Base-by-base conservation (phyloP, 768 basidiomycete genomes). In the Mycena haematopus region DNA sequence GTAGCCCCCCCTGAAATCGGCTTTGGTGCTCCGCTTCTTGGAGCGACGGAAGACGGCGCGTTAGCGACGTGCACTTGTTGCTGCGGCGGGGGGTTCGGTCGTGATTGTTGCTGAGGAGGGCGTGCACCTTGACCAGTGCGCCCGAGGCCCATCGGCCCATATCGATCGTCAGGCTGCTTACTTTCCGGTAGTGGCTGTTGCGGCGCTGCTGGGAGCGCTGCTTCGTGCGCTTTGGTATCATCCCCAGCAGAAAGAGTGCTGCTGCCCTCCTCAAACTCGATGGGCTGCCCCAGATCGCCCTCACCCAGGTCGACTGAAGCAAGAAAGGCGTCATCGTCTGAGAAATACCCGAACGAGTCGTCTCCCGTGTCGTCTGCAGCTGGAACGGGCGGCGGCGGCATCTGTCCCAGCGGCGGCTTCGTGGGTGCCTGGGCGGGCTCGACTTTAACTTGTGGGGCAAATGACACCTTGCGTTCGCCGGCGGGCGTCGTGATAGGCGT, bases 311-410 rank as follows among this genome's bases (percentile, higher is more conserved):
- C 86, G 24, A 87, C 78, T 11, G 79, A 73, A 21, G 89, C 88
- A 36, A 88, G 76, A 67, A 90, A 82, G 2, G 80, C 86, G 56
- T 86, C 89, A 56, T 91, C 90, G 42, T 92, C 88, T 1, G 88
- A 88, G 65, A 88, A 88, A 63, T 86, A 82, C 13, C 78, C 77
- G 64, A 82, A 87, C 0, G 80, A 81, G 4, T 80, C 80, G 38
- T 78, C 74, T 13, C 56, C 61, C 25, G 69, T 60, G 2, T 46
- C 65, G 40, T 36, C 27, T 35, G 44, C 24, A 24, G 42, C 24
- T 8, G 54, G 35, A 9, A 27, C 29, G 13, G 21, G 46, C 15
- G 65, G 56, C 21, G 31, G 38, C 27, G 6, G 65, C 65, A 31
- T 38, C 49, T 25, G 58, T 51, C n/a, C 65, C 64, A n/a, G 56